phyloP scores from a whole-genome alignment of 2,329 filamentous ascomycete species.

The Botryotinia calthae region DNA sequence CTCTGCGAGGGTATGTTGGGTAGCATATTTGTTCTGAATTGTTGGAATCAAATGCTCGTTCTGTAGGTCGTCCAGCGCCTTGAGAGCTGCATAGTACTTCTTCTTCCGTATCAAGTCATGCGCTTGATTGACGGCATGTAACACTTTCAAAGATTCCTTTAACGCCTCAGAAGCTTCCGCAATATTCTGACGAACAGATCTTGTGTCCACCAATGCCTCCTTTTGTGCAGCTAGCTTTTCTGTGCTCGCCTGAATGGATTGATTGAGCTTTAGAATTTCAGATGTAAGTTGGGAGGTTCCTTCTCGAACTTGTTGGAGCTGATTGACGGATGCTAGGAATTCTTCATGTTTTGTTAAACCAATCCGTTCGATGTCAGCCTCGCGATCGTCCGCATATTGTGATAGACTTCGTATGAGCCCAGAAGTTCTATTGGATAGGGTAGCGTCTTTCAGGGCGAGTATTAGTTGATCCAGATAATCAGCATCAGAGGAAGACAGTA shows the following conservation, averaged over 20 bases:
- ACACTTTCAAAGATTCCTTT: constrained; percentile 85
- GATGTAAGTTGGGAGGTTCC: constrained; percentile 84
- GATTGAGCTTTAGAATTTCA: constrained; percentile 88
- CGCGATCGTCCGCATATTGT: constrained; percentile 80
- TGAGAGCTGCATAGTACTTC: constrained; percentile 91
- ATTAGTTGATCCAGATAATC: constrained; percentile 97
- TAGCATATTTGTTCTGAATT: constrained; percentile 79
- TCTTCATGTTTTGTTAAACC: constrained; percentile 96
- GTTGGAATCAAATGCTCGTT: constrained; percentile 82
- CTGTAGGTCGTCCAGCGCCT: constrained; percentile 91
- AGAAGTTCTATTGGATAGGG: constrained; percentile 67
- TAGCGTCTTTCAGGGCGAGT: constrained; percentile 87
- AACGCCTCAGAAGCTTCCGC: constrained; percentile 87
- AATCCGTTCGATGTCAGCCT: constrained; percentile 88
- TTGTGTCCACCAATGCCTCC: constrained; percentile 87
- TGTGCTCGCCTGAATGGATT: constrained; percentile 92
- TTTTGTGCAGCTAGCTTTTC: constrained; percentile 94
- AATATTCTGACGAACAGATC: constrained; percentile 90
- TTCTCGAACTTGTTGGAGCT: constrained; percentile 87
- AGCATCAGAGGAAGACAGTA: constrained; percentile 83
- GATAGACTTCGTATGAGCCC: constrained; percentile 75
- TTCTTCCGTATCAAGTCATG: constrained; percentile 90
- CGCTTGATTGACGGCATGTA: constrained; percentile 89
- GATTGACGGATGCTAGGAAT: constrained; percentile 89
- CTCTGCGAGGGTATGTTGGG: constrained; percentile 90